Evolutionary conservation across 169 alveolate genomes (phyloP), one percentile per base, ranked within the genome.

Genomic region (Eimeria praecox): DNA sequence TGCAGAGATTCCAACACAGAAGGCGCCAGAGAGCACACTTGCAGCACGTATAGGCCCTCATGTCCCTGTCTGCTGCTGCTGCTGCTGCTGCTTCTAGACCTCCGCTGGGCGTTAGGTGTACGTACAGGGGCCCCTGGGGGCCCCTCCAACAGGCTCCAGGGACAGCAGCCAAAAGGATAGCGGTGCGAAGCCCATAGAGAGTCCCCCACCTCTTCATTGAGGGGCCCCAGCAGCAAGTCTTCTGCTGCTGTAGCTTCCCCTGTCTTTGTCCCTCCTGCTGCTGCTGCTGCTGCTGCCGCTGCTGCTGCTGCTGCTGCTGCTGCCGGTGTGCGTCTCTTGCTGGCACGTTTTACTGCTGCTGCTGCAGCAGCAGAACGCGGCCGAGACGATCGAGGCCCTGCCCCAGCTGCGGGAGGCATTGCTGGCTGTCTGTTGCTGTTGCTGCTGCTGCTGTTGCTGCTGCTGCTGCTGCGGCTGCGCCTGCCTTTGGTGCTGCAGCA

Each of bases 221-320:
- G 82, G 82, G 82, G 82, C 82, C 82, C 44, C 82, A 71, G 46
- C 52, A 71, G 82, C 82, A 71, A 24, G n/a, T 71, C 82, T n/a
- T 6, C 82, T 56, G 66, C 66, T 56, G 66, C 27, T 56, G 66
- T 27, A 14, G 66, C 66, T 56, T 16, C 66, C 44, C 44, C 82
- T 71, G 40, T 12, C 44, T 30, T 71, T 33, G 82, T 27, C 8
- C 46, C 82, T 71, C 44, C 82, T 71, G 82, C 82, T 71, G 52
- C 82, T 71, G 82, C 82, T 71, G 82, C 42, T 66, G 78, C 78
- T 66, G 78, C 78, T 66, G 78, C 78, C n/a, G 82, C 82, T 71
- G 82, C 82, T 71, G 52, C 82, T 71, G 82, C 82, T 71, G 82
- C 42, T 66, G 78, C 78, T 66, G 78, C 78, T 66, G 78, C 78